Percentiles rank a stretch among this genome's conserved stretches.
phyloP scores from a whole-genome alignment of 306 rosid genomes.

The Hippophae rhamnoides region DNA sequence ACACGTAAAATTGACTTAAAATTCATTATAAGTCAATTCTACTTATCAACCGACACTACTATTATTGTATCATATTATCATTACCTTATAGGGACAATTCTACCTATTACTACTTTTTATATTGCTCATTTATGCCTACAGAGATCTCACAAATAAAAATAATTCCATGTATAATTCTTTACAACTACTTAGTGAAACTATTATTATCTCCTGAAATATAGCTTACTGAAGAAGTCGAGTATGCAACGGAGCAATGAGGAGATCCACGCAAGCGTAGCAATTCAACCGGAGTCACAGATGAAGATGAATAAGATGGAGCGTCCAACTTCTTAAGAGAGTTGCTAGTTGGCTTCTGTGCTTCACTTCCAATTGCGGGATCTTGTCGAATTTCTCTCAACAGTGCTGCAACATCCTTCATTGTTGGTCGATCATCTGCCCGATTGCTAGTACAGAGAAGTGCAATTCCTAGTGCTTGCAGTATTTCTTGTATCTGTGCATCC shows the following conservation, averaged over 20 bases:
- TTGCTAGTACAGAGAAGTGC: constrained; percentile 64
- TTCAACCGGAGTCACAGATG: constrained; percentile 48
- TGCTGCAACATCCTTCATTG: constrained; percentile 87
- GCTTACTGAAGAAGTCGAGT: constrained; percentile 45
- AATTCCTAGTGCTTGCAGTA: constrained; percentile 74
- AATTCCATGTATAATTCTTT: not conserved
- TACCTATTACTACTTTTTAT: too few species aligned
- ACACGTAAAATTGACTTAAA: too few species aligned
- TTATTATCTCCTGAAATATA: constrained; percentile 28
- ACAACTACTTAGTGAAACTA: not conserved
- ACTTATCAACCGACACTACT: too few species aligned
- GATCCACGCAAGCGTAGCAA: constrained; percentile 47
- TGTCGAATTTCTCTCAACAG: constrained; percentile 61
- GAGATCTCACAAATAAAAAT: not conserved
- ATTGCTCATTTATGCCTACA: too few species aligned
- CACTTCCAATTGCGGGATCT: constrained; percentile 34
- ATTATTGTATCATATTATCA: too few species aligned
- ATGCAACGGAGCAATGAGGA: constrained; percentile 55
- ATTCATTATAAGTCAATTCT: too few species aligned
- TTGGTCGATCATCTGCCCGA: constrained; percentile 75
- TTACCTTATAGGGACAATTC: too few species aligned
- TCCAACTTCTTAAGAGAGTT: constrained; percentile 23
- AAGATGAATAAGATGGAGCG: constrained; percentile 29
- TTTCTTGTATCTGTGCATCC: constrained; percentile 67
- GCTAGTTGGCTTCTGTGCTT: constrained; percentile 34